Evolutionary conservation across 164 flowering plant species (phyloP), one percentile per base, ranked within the genome.

Genomic region (Cinnamomum chago): DNA sequence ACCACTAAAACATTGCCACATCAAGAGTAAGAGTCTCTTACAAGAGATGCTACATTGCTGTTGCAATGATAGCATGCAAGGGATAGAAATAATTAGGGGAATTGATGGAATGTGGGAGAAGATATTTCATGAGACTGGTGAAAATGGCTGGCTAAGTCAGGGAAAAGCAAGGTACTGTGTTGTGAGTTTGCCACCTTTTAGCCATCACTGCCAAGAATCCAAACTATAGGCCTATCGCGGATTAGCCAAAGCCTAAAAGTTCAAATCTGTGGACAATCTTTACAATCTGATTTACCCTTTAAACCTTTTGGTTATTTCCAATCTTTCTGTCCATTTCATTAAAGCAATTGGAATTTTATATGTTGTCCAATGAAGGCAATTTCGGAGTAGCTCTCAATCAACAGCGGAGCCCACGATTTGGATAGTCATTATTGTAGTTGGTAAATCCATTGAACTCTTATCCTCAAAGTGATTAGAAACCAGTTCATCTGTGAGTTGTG

Each of bases 1-100:
- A 65, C 66, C 13, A 33, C 27, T 62, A 3, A 18, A 5, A 76
- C 5, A 35, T 18, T 13, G 70, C 79, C 84, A 81, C 72, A 62
- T 80, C 72, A 58, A 80, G 55, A 58, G 73, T 75, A 70, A 55
- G 85, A 83, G 83, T 84, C 79, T 76, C 84, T 85, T 82, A n/a
- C 81, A 83, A 84, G 83, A 81, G 72, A 85, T 80, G 73, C 75
- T 67, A 40, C 35, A 73, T 73, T 40, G 80, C 62, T 68, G 80
- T 67, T 74, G 79, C 84, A 82, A 83, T 81, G 72, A 85, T 85
- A 64, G 72, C 79, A 76, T 68, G 65, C 17, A 22, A 52, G 20
- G 23, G 71, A 47, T 18, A 69, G 64, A 51, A 70, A 67, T 23
- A 76, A 68, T 62, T 64, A 77, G 14, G 30, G 70, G 58, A 79